Evolutionary conservation across 1,139 yeast species (phyloP).

Genomic region (Pichia sp.): DNA sequence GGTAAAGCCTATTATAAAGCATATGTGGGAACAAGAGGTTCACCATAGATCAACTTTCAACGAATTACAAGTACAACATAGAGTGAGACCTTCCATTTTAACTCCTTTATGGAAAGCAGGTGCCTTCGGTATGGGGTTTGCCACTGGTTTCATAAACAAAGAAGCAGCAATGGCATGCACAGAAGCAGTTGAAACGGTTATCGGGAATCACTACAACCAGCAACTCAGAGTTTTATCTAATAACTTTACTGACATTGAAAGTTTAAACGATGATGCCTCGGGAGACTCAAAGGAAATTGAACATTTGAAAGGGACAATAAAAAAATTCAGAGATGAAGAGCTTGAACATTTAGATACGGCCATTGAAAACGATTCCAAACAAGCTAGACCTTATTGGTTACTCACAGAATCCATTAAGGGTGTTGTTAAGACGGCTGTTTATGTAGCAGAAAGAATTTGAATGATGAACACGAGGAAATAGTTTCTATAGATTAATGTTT

Average conservation of each 20-base stretch:
- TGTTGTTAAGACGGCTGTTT: conserved; percentile 81
- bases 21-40: conserved; percentile 98
- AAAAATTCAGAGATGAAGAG: conserved; percentile 87
- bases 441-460: conserved; percentile 67
- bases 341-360: conserved; percentile 94
- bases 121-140: conserved; percentile 78
- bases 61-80: conserved; percentile 57
- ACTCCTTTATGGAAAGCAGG: conserved; percentile 94
- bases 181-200: conserved; percentile 97
- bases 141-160: conserved; percentile 79
- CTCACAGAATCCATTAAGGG: conserved; percentile 81
- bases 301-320: conserved; percentile 53
- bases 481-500: too few relatives aligned
- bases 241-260: conserved; percentile 29
- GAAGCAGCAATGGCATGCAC: conserved; percentile 99
- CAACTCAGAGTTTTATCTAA: conserved; percentile 72
- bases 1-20: conserved; percentile 63
- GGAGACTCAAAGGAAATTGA: conserved; percentile 45
- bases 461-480: not conserved
- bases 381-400: conserved; percentile 85
- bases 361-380: conserved; percentile 80
- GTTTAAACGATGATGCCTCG: conserved; percentile 21
- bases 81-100: conserved; percentile 84
- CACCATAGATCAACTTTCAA: conserved; percentile 87
- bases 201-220: conserved; percentile 91